A percentile compares a stretch with the other conserved stretches of the same genome.
Evolutionary conservation across 441 rosid genomes (phyloP).

Genomic region (Populus hybrid): DNA sequence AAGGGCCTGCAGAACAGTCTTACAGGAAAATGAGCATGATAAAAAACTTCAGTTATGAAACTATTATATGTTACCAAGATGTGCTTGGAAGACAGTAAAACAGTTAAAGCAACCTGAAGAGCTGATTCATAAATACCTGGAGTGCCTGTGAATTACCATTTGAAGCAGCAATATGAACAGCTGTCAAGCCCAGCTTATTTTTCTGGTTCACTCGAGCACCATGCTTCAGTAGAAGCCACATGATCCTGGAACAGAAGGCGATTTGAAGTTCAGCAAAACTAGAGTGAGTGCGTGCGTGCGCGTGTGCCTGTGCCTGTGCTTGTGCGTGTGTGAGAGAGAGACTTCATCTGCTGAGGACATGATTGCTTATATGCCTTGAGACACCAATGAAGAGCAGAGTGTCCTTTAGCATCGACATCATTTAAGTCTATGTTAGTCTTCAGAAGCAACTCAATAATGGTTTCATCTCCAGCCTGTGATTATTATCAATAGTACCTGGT

Average conservation of each 20-base stretch:
- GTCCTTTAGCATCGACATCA: constrained; percentile 69
- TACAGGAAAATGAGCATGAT: constrained; percentile 12
- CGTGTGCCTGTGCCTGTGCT: not conserved
- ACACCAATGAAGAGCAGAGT: constrained; percentile 74
- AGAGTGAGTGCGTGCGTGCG: not conserved
- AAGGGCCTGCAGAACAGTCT: constrained; percentile 46
- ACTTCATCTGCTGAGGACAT: constrained; percentile 52
- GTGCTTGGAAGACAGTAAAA: not conserved
- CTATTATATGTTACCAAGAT: constrained; percentile 2
- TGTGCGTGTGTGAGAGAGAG: constrained; percentile 3
- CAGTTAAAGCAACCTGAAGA: not conserved
- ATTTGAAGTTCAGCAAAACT: constrained; percentile 10
- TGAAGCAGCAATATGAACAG: constrained; percentile 76
- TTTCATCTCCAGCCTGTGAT: constrained; percentile 73
- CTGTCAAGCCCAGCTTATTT: constrained; percentile 69
- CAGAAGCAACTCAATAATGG: constrained; percentile 58
- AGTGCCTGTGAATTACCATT: constrained; percentile 68
- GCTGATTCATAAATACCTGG: constrained; percentile 44
- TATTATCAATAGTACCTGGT: constrained; percentile 11
- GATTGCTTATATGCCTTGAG: constrained; percentile 55
- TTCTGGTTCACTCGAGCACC: constrained; percentile 61
- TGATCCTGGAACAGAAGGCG: constrained; percentile 43
- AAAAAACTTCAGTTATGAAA: not conserved
- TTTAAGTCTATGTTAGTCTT: constrained; percentile 54
- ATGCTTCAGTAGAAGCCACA: constrained; percentile 53